These are phyloP conservation scores for Senna tora DNA, from an alignment of 306 rosid species.

Conservation along the genomic window DNA sequence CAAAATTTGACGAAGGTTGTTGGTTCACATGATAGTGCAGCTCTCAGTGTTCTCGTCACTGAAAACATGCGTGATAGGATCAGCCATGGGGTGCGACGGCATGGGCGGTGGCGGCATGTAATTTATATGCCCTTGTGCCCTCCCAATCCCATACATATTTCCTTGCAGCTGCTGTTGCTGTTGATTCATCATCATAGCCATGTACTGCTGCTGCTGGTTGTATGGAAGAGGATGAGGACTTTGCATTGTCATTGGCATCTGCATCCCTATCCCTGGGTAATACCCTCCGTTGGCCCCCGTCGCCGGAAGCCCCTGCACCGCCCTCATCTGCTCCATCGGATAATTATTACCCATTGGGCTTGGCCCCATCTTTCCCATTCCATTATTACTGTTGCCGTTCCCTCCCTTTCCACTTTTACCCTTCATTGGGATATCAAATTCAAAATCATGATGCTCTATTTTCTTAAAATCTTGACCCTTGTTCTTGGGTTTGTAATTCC, in stretches of 20 bases:
- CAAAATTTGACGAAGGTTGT: conserved; percentile 36
- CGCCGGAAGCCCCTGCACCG: conserved; percentile 85
- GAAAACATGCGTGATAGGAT: conserved; percentile 68
- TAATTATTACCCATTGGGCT: too few relatives aligned
- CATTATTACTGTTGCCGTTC: conserved; percentile 38
- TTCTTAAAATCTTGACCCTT: too few relatives aligned
- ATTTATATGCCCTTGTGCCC: conserved; percentile 48
- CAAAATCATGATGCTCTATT: conserved; percentile 45
- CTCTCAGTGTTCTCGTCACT: conserved; percentile 91
- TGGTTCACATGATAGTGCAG: conserved; percentile 77
- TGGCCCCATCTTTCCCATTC: conserved; percentile 47
- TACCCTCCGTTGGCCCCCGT: conserved; percentile 60
- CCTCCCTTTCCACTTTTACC: conserved; percentile 58
- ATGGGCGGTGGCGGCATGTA: conserved; percentile 55
- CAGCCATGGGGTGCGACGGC: conserved; percentile 55
- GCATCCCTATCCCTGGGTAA: conserved; percentile 69
- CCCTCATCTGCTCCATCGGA: conserved; percentile 64
- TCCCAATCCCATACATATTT: conserved; percentile 43
- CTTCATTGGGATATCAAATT: conserved; percentile 49
- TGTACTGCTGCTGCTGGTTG: conserved; percentile 65
- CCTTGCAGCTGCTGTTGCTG: conserved; percentile 42
- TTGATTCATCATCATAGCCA: conserved; percentile 93
- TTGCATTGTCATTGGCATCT: conserved; percentile 50
- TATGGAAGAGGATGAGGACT: conserved; percentile 48
- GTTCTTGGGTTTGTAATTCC: conserved; percentile 44